These are phyloP conservation scores for Geotrichum phurueaensis DNA, from an alignment of 1,139 yeast genomes.

Conservation along the genomic window DNA sequence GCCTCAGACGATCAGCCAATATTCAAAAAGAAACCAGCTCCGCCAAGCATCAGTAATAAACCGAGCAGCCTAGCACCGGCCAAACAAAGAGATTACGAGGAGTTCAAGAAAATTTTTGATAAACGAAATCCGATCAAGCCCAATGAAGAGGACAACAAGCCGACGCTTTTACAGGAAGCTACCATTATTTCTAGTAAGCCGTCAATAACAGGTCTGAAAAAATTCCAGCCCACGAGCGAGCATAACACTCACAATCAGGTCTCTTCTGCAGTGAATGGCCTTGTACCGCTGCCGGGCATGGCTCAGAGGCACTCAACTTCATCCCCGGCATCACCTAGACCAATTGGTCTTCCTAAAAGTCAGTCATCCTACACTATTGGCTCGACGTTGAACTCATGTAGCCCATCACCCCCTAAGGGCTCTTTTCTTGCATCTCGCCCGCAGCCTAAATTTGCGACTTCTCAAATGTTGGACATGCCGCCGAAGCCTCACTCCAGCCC, in stretches of 20 bases:
- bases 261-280: constrained; percentile 10
- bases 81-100: background rate
- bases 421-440: constrained; percentile 13
- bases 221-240: constrained; percentile 11
- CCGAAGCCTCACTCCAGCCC: constrained; percentile 8
- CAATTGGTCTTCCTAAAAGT: background rate
- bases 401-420: constrained; percentile 15
- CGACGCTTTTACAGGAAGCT: background rate
- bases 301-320: background rate
- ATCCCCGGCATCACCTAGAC: background rate
- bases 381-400: constrained; percentile 13
- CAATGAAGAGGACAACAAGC: background rate
- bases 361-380: constrained; percentile 9
- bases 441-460: constrained; percentile 11
- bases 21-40: constrained; percentile 9
- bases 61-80: constrained; percentile 17
- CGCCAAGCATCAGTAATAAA: constrained; percentile 20
- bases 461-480: constrained; percentile 5
- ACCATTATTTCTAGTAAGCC: constrained; percentile 2
- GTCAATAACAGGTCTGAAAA: constrained; percentile 8
- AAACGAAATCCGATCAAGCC: constrained; percentile 3
- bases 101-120: constrained; percentile 2
- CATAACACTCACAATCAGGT: constrained; percentile 15
- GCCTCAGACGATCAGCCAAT: background rate
- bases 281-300: constrained; percentile 18